Evolutionary conservation across 176 grass and related monocot genomes (phyloP), one percentile per base, ranked within the genome.

Genomic region (Musa acuminata): DNA sequence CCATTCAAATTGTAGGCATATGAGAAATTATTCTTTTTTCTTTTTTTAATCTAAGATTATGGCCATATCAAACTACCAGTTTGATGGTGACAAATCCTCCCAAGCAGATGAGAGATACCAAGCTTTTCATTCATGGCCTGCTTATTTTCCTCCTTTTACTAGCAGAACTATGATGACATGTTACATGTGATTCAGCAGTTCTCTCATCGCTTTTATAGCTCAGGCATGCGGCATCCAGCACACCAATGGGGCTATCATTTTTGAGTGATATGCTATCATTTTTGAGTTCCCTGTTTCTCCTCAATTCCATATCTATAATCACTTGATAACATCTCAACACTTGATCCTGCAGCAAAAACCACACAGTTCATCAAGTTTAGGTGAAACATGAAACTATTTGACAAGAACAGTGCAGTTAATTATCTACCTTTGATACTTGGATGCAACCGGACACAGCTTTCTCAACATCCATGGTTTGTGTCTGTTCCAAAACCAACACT

Each of bases 141-240:
- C 80, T 84, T 82, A 90, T 75, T 72, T 78, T 96, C 83, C 92
- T 87, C 68, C 89, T 92, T 80, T 96, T 96, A 81, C 77, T 96
- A 27, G 77, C 76, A 13, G 89, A 89, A 78, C 67, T 81, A 51
- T 79, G 80, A 83, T 84, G 70, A 60, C 82, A 83, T 53, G 78
- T 72, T 82, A 84, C 76, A 80, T 82, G 55, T 80, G 89, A 87
- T 27, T 83, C 81, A 84, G 19, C 72, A 77, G 77, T 69, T 83
- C 73, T 78, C 80, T 88, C 89, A 82, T 92, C 87, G 35, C 84
- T 89, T 53, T 83, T 86, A 82, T 89, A 86, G 79, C 89, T 96
- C 64, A 88, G 80, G 80, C 87, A 92, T 71, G 93, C 75, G 62
- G 78, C 90, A 80, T 92, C 90, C 81, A 96, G 77, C 67, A 96